Conservation (phyloP, 1,139 yeast species). For the Hansenula lynferdii region DNA sequence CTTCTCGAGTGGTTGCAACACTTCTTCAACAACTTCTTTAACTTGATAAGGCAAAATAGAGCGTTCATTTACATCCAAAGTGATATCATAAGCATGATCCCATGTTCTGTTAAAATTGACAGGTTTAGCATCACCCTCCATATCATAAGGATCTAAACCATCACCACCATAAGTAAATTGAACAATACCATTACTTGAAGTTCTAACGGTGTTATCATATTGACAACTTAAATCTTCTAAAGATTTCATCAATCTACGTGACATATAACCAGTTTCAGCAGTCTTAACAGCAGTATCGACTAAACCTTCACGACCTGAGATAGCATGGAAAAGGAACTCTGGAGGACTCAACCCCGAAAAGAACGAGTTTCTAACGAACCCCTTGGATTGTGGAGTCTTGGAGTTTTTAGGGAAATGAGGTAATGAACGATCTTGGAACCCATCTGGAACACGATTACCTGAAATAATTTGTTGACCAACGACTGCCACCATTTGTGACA, state of each 20-base stretch:
- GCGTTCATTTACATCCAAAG: conserved; percentile 49
- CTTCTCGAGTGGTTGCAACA: conserved; percentile 58
- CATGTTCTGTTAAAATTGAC: conserved; percentile 92
- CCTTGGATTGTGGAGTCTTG: conserved; percentile 96
- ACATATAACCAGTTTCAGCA: conserved; percentile 99
- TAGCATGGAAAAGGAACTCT: conserved; percentile 96
- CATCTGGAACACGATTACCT: conserved; percentile 99
- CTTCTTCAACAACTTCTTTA: conserved; percentile 45
- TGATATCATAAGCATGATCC: conserved; percentile 83
- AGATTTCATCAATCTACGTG: conserved; percentile 97
- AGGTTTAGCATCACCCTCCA: conserved; percentile 98
- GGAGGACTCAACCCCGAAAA: conserved; percentile 93
- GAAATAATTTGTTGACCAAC: conserved; percentile 99
- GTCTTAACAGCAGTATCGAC: conserved; percentile 99
- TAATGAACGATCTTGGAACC: conserved; percentile 95
- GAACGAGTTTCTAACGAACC: conserved; percentile 95
- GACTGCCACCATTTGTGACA: conserved; percentile 99
- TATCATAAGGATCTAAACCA: conserved; percentile 95
- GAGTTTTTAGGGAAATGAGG: conserved; percentile 97
- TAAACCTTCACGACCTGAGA: conserved; percentile 99
- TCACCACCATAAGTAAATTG: conserved; percentile 99
- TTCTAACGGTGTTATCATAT: conserved; percentile 92
- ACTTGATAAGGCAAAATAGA: conserved; percentile 74
- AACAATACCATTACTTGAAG: conserved; percentile 92
- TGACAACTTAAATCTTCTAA: conserved; percentile 92